phyloP scores from a whole-genome alignment of 1,139 yeast genomes.

The Taphrina confusa region DNA sequence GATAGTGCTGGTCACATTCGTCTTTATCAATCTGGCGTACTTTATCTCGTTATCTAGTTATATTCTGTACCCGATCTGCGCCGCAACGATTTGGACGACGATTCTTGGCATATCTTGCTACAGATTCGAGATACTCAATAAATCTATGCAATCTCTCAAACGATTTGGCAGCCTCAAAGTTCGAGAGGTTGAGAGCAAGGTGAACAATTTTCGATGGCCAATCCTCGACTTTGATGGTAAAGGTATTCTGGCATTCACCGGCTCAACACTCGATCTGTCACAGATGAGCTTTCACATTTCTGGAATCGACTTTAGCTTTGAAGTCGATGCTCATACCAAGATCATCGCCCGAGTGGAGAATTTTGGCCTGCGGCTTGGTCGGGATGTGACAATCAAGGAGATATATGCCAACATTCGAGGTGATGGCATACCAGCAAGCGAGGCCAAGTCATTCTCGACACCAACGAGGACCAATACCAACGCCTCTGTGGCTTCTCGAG shows the following conservation, averaged over 20 bases:
- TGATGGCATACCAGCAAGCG: conserved; percentile 14
- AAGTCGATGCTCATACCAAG: conserved; percentile 17
- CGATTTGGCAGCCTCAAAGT: neutral
- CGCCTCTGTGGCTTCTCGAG: neutral
- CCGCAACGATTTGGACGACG: neutral
- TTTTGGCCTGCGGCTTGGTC: conserved; percentile 8
- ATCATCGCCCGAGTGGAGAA: conserved; percentile 21
- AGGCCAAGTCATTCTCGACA: conserved; percentile 5
- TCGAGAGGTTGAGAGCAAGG: neutral
- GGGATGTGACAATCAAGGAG: conserved; percentile 15
- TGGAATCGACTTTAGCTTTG: conserved; percentile 14
- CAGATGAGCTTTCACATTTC: conserved; percentile 13
- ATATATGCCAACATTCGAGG: conserved; percentile 20
- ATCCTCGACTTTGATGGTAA: conserved; percentile 19
- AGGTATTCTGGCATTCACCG: conserved; percentile 17
- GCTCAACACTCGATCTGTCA: conserved; percentile 13
- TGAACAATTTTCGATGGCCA: conserved; percentile 12
- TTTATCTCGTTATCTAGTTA: conserved; percentile 15
- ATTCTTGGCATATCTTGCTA: conserved; percentile 5
- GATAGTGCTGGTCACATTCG: neutral
- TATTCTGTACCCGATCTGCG: conserved; percentile 6
- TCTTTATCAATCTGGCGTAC: neutral
- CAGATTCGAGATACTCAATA: neutral
- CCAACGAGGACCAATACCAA: neutral
- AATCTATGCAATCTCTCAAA: neutral